These are phyloP conservation scores for Pichia manshurica DNA, from an alignment of 805 yeast species.

Conservation along the genomic window DNA sequence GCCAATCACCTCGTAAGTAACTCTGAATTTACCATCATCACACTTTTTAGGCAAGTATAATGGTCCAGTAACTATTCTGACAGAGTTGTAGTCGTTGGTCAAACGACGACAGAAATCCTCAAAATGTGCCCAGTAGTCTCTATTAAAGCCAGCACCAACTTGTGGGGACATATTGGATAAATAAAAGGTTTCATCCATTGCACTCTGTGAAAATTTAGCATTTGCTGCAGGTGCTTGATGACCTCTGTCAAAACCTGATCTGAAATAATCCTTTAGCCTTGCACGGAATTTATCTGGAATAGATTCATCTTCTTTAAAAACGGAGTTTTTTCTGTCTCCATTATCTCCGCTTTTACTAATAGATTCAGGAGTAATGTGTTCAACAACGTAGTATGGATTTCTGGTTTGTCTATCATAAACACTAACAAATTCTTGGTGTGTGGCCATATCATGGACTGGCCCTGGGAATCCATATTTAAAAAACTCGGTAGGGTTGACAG, in stretches of 20 bases:
- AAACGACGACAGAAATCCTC: slow-evolving; percentile 83
- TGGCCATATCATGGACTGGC: slow-evolving; percentile 79
- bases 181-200: slow-evolving; percentile 92
- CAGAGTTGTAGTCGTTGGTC: slow-evolving; percentile 64
- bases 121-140: slow-evolving; percentile 97
- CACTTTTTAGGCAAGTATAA: slow-evolving; percentile 75
- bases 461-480: slow-evolving; percentile 95
- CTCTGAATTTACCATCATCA: slow-evolving; percentile 76
- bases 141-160: slow-evolving; percentile 94
- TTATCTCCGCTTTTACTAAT: slow-evolving; percentile 40
- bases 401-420: slow-evolving; percentile 80
- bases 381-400: slow-evolving; percentile 82
- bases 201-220: slow-evolving; percentile 82
- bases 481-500: slow-evolving; percentile 69
- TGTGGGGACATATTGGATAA: slow-evolving; percentile 93
- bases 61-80: slow-evolving; percentile 91
- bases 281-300: slow-evolving; percentile 77
- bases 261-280: slow-evolving; percentile 74
- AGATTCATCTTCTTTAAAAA: slow-evolving; percentile 80
- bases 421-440: slow-evolving; percentile 70
- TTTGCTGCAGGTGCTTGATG: slow-evolving; percentile 98
- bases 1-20: slow-evolving; percentile 88
- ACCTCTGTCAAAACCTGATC: slow-evolving; percentile 95
- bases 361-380: slow-evolving; percentile 77
- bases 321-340: slow-evolving; percentile 74